Evolutionary conservation across 371 early-diverging fungal genomes (phyloP).

Genomic region (Mortierella sp.): DNA sequence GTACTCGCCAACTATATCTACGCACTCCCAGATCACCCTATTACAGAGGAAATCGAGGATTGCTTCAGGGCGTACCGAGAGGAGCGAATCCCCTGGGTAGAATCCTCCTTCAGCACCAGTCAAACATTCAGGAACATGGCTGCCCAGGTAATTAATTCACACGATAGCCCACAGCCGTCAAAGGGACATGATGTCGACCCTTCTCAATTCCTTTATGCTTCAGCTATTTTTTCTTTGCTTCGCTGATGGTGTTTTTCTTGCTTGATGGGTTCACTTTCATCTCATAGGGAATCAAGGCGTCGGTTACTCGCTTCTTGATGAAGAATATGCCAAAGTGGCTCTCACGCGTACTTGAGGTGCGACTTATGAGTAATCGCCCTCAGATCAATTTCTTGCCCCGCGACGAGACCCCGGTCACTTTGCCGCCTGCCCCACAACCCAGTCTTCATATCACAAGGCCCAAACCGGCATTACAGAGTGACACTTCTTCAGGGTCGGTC

Average conservation of each 20-base stretch:
- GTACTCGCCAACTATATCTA: slow-evolving; percentile 6
- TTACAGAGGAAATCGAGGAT: neutral
- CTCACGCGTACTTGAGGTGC: neutral
- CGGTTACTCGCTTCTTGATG: neutral
- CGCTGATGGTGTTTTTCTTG: neutral
- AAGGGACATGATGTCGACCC: no score
- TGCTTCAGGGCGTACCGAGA: slow-evolving; percentile 9
- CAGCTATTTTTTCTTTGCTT: neutral
- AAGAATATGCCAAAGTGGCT: neutral
- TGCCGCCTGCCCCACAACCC: neutral
- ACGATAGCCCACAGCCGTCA: neutral
- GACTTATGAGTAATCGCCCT: neutral
- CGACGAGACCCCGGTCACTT: neutral
- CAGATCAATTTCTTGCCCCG: neutral
- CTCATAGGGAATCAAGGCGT: neutral
- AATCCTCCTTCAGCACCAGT: neutral
- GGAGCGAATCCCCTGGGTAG: neutral
- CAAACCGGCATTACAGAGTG: no score
- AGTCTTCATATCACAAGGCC: neutral
- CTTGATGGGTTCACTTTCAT: no score
- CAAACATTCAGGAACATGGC: neutral
- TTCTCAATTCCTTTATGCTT: neutral
- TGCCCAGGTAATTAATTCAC: neutral
- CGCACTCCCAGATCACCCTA: neutral
- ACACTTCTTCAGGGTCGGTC: no score